These are phyloP conservation scores for Diutina siamensis DNA, from an alignment of 1,139 yeast species.

Conservation along the genomic window DNA sequence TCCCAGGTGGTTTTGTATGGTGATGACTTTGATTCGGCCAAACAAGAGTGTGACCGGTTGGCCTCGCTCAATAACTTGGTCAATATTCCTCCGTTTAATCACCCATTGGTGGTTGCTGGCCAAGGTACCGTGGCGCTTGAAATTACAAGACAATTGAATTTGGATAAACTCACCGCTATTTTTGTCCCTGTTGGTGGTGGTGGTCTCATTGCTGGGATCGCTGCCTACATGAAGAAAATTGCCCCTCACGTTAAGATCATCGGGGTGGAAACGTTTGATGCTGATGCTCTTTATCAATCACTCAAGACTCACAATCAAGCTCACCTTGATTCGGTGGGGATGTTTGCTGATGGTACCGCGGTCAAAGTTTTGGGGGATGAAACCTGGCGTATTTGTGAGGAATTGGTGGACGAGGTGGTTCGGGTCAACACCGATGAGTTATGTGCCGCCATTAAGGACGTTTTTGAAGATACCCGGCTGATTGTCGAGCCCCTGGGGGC, in stretches of 20 bases:
- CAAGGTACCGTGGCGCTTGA: conserved; percentile 97
- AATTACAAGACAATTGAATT: conserved; percentile 72
- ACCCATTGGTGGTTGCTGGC: conserved; percentile 98
- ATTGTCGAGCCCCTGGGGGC: conserved; percentile 98
- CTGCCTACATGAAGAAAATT: conserved; percentile 77
- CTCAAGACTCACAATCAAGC: conserved; percentile 44
- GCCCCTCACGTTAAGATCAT: conserved; percentile 97
- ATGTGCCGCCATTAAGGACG: conserved; percentile 95
- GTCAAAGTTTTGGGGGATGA: conserved; percentile 85
- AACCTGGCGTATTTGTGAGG: conserved; percentile 70
- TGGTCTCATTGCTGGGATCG: conserved; percentile 87
- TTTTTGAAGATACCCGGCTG: conserved; percentile 90
- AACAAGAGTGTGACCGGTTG: conserved; percentile 72
- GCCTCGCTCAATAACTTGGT: conserved; percentile 61
- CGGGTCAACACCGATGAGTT: conserved; percentile 87
- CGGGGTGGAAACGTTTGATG: conserved; percentile 94
- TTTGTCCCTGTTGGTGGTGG: conserved; percentile 97
- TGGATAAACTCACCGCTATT: conserved; percentile 71
- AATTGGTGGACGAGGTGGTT: conserved; percentile 80
- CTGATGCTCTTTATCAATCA: conserved; percentile 82
- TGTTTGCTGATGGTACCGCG: conserved; percentile 99
- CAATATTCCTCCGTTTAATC: conserved; percentile 93
- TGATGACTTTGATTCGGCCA: conserved; percentile 89
- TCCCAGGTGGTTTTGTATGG: conserved; percentile 90
- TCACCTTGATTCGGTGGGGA: conserved; percentile 63